Evolutionary conservation across 768 basidiomycete species (phyloP).

Genomic region (Paxillus ammoniavirescens): DNA sequence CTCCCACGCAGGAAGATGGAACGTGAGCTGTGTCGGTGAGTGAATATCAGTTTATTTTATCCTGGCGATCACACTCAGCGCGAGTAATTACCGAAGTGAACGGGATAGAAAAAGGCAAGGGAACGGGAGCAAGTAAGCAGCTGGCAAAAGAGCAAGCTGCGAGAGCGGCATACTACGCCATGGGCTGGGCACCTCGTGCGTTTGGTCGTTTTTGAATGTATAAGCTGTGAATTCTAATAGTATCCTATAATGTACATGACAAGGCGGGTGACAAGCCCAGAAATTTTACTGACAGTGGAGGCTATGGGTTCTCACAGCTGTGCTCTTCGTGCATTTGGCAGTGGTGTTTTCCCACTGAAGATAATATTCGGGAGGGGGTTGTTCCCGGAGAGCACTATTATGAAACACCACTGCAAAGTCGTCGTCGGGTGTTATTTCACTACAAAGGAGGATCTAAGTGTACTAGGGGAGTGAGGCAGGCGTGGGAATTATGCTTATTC

Average conservation of each 20-base stretch:
- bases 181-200: slow-evolving; percentile 67
- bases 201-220: slow-evolving; percentile 2
- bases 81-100: slow-evolving; percentile 47
- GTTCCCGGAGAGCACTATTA: slow-evolving; percentile 11
- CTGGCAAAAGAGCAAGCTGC: slow-evolving; percentile 79
- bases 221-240: neutral
- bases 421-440: no score
- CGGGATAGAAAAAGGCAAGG: slow-evolving; percentile 64
- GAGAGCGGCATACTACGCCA: slow-evolving; percentile 62
- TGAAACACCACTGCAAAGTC: neutral
- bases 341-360: neutral
- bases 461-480: no score
- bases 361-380: neutral
- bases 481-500: slow-evolving; percentile 26
- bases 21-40: slow-evolving; percentile 67
- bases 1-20: slow-evolving; percentile 67
- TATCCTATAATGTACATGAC: neutral
- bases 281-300: neutral
- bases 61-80: neutral
- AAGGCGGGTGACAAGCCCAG: neutral
- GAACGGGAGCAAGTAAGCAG: slow-evolving; percentile 68
- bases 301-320: slow-evolving; percentile 1
- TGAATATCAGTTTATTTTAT: neutral
- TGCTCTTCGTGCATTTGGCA: slow-evolving; percentile 8
- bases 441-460: no score